Evolutionary conservation across 352 stramenopile species (phyloP).

Genomic region (Globisporangium okanoganense): DNA sequence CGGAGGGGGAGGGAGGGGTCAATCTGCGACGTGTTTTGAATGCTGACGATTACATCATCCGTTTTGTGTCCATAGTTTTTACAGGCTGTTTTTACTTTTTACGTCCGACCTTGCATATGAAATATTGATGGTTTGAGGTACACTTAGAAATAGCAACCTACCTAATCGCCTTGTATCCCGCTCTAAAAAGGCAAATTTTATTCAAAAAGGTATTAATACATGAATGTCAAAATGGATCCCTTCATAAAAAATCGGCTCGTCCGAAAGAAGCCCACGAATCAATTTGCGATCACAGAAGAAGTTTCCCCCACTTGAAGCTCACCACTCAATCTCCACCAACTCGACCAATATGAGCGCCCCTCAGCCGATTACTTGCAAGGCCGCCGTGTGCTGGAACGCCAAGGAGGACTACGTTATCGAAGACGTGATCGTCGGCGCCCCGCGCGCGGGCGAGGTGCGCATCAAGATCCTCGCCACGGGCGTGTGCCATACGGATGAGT

Average conservation of each 20-base stretch:
- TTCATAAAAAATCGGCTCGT: constrained; percentile 8
- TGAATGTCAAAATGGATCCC: no score
- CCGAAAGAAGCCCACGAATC: not conserved
- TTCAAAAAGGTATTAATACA: not conserved
- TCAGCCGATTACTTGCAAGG: constrained; percentile 86
- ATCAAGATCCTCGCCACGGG: constrained; percentile 83
- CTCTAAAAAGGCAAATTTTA: not conserved
- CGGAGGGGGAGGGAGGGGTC: no score
- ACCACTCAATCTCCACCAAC: not conserved
- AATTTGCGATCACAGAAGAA: not conserved
- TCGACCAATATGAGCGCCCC: constrained; percentile 38
- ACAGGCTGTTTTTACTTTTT: not conserved
- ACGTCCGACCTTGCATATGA: not conserved
- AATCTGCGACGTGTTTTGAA: not conserved
- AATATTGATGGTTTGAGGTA: no score
- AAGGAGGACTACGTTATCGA: constrained; percentile 85
- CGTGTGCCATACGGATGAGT: constrained; percentile 88
- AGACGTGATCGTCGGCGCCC: constrained; percentile 71
- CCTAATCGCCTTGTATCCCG: no score
- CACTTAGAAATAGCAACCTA: no score
- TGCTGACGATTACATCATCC: not conserved
- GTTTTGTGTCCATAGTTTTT: not conserved
- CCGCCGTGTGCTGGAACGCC: constrained; percentile 82
- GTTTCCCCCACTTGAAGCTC: constrained; percentile 13
- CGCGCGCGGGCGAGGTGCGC: constrained; percentile 68